phyloP scores from a whole-genome alignment of 257 asterid genomes.

The Forsythia viridissima region DNA sequence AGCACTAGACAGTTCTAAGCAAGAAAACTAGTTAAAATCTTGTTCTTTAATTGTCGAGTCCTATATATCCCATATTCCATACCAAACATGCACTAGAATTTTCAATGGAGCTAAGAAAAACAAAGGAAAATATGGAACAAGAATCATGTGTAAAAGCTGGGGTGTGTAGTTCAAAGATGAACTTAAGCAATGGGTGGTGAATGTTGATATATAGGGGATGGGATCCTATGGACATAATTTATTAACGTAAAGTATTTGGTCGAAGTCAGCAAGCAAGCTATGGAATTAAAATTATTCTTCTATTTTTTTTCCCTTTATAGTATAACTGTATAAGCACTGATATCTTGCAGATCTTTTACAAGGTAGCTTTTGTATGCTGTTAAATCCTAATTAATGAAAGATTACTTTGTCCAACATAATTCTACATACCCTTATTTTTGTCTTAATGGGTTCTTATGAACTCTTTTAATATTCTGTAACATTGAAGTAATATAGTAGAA shows the following conservation, averaged over 20 bases:
- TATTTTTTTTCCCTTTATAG: slow-evolving; percentile 36
- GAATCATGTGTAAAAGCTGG: not conserved
- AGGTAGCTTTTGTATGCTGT: not conserved
- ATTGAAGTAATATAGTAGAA: not conserved
- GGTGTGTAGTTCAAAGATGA: not conserved
- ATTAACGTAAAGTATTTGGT: not conserved
- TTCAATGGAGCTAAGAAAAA: not conserved
- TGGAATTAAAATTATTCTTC: slow-evolving; percentile 28
- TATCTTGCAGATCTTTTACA: not conserved
- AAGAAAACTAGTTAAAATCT: not conserved
- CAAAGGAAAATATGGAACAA: not conserved
- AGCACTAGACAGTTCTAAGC: not conserved
- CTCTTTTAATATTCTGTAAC: slow-evolving; percentile 27
- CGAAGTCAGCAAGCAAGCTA: slow-evolving; percentile 5
- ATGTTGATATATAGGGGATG: slow-evolving; percentile 35
- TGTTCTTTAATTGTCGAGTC: not conserved
- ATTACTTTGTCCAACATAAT: slow-evolving; percentile 13
- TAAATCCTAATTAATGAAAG: slow-evolving; percentile 26
- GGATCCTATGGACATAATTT: slow-evolving; percentile 19
- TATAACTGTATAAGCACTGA: slow-evolving; percentile 24
- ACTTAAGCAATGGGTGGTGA: slow-evolving; percentile 17
- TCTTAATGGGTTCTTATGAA: slow-evolving; percentile 47
- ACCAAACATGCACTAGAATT: not conserved
- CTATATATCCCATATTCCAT: not conserved
- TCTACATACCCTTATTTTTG: slow-evolving; percentile 28